Evolutionary conservation across 2,329 filamentous ascomycete species (phyloP).

Genomic region (Ophiostoma sp.): DNA sequence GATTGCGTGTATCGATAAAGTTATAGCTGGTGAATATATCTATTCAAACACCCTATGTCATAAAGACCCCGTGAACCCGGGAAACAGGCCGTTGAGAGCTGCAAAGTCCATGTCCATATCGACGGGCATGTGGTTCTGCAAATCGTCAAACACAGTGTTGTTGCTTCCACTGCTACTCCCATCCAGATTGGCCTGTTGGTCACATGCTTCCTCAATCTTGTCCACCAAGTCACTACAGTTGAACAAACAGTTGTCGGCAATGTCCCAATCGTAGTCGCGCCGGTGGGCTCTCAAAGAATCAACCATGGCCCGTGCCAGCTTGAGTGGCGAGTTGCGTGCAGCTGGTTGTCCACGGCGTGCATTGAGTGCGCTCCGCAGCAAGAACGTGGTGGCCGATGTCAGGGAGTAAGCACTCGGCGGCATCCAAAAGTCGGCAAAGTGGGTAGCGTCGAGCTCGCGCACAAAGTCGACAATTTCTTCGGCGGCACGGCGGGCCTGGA

Average conservation of each 20-base stretch:
- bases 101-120: constrained; percentile 1
- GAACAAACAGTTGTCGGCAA: constrained; percentile 10
- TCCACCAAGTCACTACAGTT: constrained; percentile 17
- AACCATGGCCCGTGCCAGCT: background rate
- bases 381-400: constrained; percentile 1
- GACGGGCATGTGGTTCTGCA: background rate
- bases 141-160: background rate
- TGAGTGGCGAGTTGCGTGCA: background rate
- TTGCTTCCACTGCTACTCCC: background rate
- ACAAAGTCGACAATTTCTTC: constrained; percentile 18
- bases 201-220: constrained; percentile 12
- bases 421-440: constrained; percentile 11
- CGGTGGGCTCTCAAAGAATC: background rate
- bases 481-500: background rate
- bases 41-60: background rate
- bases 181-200: background rate
- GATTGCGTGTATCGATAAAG: background rate
- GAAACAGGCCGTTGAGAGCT: background rate
- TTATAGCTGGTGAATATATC: background rate
- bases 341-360: background rate
- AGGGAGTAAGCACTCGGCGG: constrained; percentile 1
- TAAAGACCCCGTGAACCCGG: background rate
- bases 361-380: background rate
- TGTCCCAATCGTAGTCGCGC: background rate
- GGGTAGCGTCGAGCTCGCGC: background rate